Conservation (phyloP, 2,329 filamentous ascomycete genomes). For the Paramyrothecium sp. region DNA sequence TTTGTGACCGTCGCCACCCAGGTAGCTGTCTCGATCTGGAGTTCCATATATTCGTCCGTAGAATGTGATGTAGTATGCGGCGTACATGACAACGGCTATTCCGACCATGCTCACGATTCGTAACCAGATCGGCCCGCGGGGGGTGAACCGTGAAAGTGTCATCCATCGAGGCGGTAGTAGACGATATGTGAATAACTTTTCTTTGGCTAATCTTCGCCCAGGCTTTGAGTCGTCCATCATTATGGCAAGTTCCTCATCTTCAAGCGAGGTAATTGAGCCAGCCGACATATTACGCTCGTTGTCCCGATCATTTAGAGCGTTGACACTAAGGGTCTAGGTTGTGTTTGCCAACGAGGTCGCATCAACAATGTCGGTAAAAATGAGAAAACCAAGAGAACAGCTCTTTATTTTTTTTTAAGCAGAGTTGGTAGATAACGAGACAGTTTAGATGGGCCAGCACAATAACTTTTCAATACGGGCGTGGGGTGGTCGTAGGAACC, state of each 20-base stretch:
- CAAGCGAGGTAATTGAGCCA: not conserved
- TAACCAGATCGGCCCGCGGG: not conserved
- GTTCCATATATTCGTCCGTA: not conserved
- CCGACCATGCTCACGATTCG: not conserved
- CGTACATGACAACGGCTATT: not conserved
- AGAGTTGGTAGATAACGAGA: too few species aligned
- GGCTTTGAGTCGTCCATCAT: not conserved
- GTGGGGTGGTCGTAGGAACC: too few species aligned
- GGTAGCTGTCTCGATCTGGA: not conserved
- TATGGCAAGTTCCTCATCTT: not conserved
- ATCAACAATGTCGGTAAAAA: too few species aligned
- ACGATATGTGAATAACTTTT: not conserved
- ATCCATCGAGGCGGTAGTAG: not conserved
- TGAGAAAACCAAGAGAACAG: too few species aligned
- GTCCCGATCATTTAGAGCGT: not conserved
- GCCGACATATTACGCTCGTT: not conserved
- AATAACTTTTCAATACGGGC: too few species aligned
- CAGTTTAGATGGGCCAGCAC: too few species aligned
- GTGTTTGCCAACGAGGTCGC: too few species aligned
- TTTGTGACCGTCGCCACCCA: not conserved
- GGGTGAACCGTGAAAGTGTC: not conserved
- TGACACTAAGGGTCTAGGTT: too few species aligned
- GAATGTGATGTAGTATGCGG: not conserved
- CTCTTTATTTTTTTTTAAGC: too few species aligned
- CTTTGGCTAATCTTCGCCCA: not conserved